phyloP scores from a whole-genome alignment of 2,329 filamentous ascomycete species.

The Microcera coccophila region DNA sequence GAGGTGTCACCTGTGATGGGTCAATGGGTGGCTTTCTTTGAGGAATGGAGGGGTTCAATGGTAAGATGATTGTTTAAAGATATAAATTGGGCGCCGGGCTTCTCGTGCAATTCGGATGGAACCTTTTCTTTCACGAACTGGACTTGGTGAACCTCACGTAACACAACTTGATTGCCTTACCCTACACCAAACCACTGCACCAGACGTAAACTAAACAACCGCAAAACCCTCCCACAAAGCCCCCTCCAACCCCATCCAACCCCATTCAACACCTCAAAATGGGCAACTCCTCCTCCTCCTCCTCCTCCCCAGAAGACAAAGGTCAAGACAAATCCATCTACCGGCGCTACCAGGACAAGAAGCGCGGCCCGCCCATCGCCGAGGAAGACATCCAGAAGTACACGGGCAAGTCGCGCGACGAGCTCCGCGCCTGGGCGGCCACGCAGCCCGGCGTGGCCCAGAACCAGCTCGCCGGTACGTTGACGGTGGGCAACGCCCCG shows the following conservation, averaged over 20 bases:
- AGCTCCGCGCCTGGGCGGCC: slow-evolving; percentile 37
- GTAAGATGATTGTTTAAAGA: too few species aligned
- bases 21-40: too few species aligned
- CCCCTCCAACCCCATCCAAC: not conserved
- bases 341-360: slow-evolving; percentile 31
- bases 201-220: not conserved
- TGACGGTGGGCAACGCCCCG: slow-evolving; percentile 27
- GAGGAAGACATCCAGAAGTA: slow-evolving; percentile 40
- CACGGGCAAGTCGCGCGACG: slow-evolving; percentile 37
- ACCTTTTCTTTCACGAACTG: too few species aligned
- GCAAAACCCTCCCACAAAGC: not conserved
- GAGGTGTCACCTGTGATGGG: too few species aligned
- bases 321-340: slow-evolving; percentile 24
- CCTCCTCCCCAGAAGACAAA: not conserved
- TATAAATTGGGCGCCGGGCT: too few species aligned
- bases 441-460: slow-evolving; percentile 37
- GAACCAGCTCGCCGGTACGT: slow-evolving; percentile 37
- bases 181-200: not conserved
- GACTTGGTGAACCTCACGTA: too few species aligned
- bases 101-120: too few species aligned
- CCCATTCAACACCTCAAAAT: not conserved
- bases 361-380: slow-evolving; percentile 29
- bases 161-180: not conserved
- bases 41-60: too few species aligned
- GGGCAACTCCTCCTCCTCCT: not conserved